These are phyloP conservation scores for Moricandia arvensis DNA, from an alignment of 345 rosid species.

Conservation along the genomic window DNA sequence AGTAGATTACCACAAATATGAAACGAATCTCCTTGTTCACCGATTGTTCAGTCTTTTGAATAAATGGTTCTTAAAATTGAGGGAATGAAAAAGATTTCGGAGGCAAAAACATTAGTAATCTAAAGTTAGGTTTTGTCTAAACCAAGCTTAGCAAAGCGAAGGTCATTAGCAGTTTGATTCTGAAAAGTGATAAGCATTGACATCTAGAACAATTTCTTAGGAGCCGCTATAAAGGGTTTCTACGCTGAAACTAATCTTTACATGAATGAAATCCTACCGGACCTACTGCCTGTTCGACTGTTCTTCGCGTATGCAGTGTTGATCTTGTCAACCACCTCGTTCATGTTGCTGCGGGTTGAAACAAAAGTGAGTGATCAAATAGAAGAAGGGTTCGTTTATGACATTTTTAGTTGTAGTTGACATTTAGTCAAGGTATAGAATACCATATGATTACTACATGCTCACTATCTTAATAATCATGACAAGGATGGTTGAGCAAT, in stretches of 20 bases:
- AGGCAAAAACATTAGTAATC: background rate
- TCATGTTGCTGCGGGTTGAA: conserved; percentile 71
- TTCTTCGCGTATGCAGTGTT: conserved; percentile 81
- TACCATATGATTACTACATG: conserved; percentile 2
- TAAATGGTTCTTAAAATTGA: background rate
- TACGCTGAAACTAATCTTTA: conserved; percentile 33
- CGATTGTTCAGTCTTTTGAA: background rate
- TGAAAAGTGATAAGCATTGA: conserved; percentile 9
- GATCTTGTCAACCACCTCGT: conserved; percentile 87
- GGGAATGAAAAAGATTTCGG: conserved; percentile 4
- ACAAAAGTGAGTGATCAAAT: conserved; percentile 4
- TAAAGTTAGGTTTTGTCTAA: background rate
- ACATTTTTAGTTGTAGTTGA: background rate
- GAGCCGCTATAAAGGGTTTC: background rate
- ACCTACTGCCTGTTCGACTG: conserved; percentile 53
- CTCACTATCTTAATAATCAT: background rate
- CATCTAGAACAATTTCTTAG: background rate
- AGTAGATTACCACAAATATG: conserved; percentile 57
- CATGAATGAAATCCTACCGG: conserved; percentile 67
- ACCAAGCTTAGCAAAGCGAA: background rate
- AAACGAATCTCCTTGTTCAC: background rate
- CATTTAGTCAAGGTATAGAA: background rate
- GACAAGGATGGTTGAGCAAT: conserved; percentile 6
- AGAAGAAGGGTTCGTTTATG: background rate
- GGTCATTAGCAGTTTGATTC: background rate